Evolutionary conservation across 192 early-diverging fungal genomes (phyloP), one percentile per base, ranked within the genome.

Genomic region (Backusella psychrophila): DNA sequence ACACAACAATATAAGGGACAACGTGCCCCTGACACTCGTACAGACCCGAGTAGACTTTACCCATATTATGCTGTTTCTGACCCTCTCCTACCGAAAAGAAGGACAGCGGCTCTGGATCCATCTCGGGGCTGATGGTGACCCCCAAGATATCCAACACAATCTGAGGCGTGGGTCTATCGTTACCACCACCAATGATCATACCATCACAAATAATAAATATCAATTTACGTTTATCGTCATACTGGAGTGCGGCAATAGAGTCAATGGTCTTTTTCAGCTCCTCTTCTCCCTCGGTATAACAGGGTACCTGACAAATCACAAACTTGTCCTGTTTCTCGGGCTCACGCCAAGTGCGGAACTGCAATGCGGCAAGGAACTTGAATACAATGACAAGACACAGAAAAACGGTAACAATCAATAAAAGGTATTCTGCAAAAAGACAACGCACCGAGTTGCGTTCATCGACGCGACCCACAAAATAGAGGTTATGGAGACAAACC

Each of bases 401-500:
- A 36, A 96, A 85, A 66, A 90, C 89, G 34, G 97, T 92, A 26
- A 88, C 87, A 14, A 92, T 89, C 69, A 95, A 85, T 59, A 97
- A 79, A 75, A 99, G 89, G 71, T 97, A 97, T 81, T 93, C 90
- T 38, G 96, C 87, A 42, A 93, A 92, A 59, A 94, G 83, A 89
- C 94, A 92, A 78, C 86, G 82, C 56, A 93, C 74, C 65, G 92
- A 91, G 38, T 91, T 93, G 42, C 97, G 93, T 71, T 85, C 77
- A 79, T 99, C 97, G 7, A 97, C 91, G 39, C 89, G 89, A 35
- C 95, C 97, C 34, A 93, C 87, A 82, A 94, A 95, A 83, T 96
- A 96, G 2, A 93, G 82, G 49, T 93, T 91, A 26, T 92, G 89
- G 75, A 99, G 80, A 85, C 97, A 99, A 44, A 91, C 86, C 76